Evolutionary conservation across 495 filamentous ascomycete species (phyloP).

Genomic region (Antarctomyces pellizariae): DNA sequence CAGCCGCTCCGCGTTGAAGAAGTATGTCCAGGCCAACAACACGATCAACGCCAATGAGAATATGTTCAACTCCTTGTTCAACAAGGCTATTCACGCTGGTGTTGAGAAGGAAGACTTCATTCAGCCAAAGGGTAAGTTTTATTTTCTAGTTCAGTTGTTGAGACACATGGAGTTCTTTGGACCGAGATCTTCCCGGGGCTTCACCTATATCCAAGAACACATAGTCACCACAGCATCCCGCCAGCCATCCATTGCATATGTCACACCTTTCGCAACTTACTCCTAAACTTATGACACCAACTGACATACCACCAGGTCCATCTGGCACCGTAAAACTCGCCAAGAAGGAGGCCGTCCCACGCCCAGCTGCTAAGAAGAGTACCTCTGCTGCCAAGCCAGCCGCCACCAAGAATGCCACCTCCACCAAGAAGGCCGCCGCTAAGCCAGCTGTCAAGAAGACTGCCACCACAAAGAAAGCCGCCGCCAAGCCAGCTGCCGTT

Average conservation of each 20-base stretch:
- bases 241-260: neutral
- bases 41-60: conserved; percentile 44
- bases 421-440: conserved; percentile 24
- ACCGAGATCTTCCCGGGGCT: neutral
- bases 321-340: conserved; percentile 93
- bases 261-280: conserved; percentile 3
- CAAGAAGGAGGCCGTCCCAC: conserved; percentile 38
- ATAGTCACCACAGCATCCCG: conserved; percentile 6
- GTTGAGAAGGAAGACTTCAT: conserved; percentile 76
- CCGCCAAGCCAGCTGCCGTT: conserved; percentile 16
- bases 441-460: conserved; percentile 25
- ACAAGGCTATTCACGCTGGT: conserved; percentile 71
- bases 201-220: conserved; percentile 1
- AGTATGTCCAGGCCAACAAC: conserved; percentile 95
- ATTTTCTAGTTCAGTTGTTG: conserved; percentile 2
- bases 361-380: conserved; percentile 17
- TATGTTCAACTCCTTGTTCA: conserved; percentile 80
- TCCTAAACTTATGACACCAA: conserved; percentile 14
- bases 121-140: conserved; percentile 76
- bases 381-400: conserved; percentile 26
- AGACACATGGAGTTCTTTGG: conserved; percentile 2
- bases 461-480: conserved; percentile 28
- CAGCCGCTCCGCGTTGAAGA: conserved; percentile 92
- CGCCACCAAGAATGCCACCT: conserved; percentile 20
- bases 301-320: conserved; percentile 33